Percentiles rank a stretch among this genome's conserved stretches.
Conservation (phyloP, 1,284 basidiomycete genomes). For the Sporisorium reilianum region DNA sequence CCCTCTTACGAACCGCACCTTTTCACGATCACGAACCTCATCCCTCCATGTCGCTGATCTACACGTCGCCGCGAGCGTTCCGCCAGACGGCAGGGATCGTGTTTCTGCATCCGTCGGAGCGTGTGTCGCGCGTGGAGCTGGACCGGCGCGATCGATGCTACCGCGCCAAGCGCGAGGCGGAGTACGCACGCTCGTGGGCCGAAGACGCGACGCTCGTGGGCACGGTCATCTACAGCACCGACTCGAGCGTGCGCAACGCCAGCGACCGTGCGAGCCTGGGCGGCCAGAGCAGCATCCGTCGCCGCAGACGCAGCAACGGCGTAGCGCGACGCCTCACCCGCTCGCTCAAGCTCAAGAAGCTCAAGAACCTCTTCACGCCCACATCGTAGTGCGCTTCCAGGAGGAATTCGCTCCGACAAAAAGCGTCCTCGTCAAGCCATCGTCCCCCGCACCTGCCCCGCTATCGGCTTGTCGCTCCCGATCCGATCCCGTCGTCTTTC, state of each 20-base stretch:
- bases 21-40: neutral
- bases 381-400: neutral
- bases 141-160: slow-evolving; percentile 57
- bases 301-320: slow-evolving; percentile 24
- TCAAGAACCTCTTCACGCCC: slow-evolving; percentile 29
- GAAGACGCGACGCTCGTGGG: slow-evolving; percentile 62
- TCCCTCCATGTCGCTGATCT: slow-evolving; percentile 29
- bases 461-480: no score
- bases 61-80: slow-evolving; percentile 37
- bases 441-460: no score
- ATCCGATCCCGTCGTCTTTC: neutral
- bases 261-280: slow-evolving; percentile 30
- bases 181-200: slow-evolving; percentile 52
- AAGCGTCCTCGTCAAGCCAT: neutral
- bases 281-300: slow-evolving; percentile 31
- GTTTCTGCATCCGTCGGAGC: slow-evolving; percentile 56
- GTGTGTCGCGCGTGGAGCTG: slow-evolving; percentile 58
- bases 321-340: slow-evolving; percentile 15
- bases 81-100: slow-evolving; percentile 52
- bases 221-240: slow-evolving; percentile 33
- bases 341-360: slow-evolving; percentile 16
- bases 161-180: slow-evolving; percentile 53
- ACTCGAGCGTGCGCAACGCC: slow-evolving; percentile 8
- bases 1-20: neutral
- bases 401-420: no score